phyloP scores from a whole-genome alignment of 371 early-diverging fungal species.

The Mucor piriformis region DNA sequence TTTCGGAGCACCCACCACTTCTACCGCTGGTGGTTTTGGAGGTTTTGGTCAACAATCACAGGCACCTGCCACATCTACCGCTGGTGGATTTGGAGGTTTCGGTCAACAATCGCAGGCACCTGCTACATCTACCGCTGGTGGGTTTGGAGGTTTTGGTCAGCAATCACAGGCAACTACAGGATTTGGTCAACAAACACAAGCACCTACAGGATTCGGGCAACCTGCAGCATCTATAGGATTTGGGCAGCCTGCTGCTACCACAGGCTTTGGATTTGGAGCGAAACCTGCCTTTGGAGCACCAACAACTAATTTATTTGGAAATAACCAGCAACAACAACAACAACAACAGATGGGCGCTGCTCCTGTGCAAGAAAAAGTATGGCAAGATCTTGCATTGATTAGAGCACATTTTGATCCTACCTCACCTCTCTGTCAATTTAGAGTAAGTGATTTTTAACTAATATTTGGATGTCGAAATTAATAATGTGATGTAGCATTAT shows the following conservation, averaged over 20 bases:
- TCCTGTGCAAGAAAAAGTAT: slow-evolving; percentile 31
- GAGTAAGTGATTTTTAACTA: slow-evolving; percentile 31
- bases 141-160: slow-evolving; percentile 23
- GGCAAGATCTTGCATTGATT: slow-evolving; percentile 50
- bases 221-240: neutral
- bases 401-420: slow-evolving; percentile 80
- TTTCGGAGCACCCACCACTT: neutral
- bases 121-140: too few relatives aligned
- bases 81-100: slow-evolving; percentile 8
- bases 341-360: slow-evolving; percentile 17
- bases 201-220: slow-evolving; percentile 1
- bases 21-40: slow-evolving; percentile 1
- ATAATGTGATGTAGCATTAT: slow-evolving; percentile 59
- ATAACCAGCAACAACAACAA: slow-evolving; percentile 23
- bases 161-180: neutral
- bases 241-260: neutral
- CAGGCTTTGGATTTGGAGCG: slow-evolving; percentile 20
- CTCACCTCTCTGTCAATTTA: slow-evolving; percentile 80
- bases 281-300: slow-evolving; percentile 5
- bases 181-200: slow-evolving; percentile 5
- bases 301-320: slow-evolving; percentile 5
- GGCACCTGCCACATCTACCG: neutral
- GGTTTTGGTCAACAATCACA: slow-evolving; percentile 22
- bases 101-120: neutral
- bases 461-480: neutral